Percentiles rank a stretch among this genome's conserved stretches.
Evolutionary conservation across 768 basidiomycete species (phyloP).

Genomic region (Rubroboletus satanas): DNA sequence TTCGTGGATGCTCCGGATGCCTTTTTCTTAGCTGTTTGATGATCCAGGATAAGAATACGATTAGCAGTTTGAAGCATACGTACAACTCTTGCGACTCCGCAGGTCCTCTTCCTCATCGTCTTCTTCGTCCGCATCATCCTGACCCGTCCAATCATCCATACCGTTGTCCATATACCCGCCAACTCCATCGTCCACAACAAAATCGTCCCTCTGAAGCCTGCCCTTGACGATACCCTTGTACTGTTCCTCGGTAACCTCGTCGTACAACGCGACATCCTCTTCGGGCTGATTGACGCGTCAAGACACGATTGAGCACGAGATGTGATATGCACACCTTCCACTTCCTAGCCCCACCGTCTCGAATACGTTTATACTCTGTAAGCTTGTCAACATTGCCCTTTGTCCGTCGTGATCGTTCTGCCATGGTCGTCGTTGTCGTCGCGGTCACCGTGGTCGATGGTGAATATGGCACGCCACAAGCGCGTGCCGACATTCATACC

Average conservation of each 20-base stretch:
- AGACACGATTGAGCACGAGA: constrained; percentile 1
- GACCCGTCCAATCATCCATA: constrained; percentile 86
- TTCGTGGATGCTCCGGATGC: constrained; percentile 22
- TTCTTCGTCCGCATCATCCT: constrained; percentile 51
- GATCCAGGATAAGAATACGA: constrained; percentile 4
- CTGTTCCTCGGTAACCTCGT: constrained; percentile 86
- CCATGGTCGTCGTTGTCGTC: constrained; percentile 15
- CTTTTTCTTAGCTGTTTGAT: constrained; percentile 29
- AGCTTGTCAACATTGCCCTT: constrained; percentile 40
- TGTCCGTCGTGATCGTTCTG: constrained; percentile 28
- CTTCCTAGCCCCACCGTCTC: constrained; percentile 55
- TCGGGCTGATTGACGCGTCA: constrained; percentile 37
- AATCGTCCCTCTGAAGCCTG: constrained; percentile 84
- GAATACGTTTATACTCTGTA: constrained; percentile 55
- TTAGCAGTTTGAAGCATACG: constrained; percentile 10
- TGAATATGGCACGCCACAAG: constrained; percentile 21
- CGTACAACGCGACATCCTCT: constrained; percentile 73
- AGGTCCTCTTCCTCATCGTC: constrained; percentile 43
- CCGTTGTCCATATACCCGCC: constrained; percentile 94
- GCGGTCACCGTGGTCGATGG: not conserved
- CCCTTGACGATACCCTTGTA: constrained; percentile 83
- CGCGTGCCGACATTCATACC: constrained; percentile 24
- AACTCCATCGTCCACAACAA: constrained; percentile 91
- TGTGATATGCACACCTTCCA: constrained; percentile 46
- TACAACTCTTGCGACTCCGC: constrained; percentile 40